These are phyloP conservation scores for Penicillium flavigenum DNA, from an alignment of 495 filamentous ascomycete genomes.

Conservation along the genomic window DNA sequence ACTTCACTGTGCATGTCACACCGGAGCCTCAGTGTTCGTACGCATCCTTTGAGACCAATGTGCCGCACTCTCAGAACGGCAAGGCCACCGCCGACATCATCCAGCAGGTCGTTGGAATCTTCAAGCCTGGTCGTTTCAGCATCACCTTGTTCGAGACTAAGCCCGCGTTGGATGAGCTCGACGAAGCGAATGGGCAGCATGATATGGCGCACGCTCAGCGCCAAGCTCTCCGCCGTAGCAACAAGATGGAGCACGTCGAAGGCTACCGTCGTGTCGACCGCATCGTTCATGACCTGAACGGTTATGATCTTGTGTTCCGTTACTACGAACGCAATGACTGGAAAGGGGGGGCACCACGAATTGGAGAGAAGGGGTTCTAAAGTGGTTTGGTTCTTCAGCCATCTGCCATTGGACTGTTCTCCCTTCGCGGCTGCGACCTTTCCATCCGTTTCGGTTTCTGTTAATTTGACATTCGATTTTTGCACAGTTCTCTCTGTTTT, in stretches of 20 bases:
- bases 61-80: slow-evolving; percentile 84
- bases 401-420: slow-evolving; percentile 4
- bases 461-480: neutral
- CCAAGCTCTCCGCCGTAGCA: slow-evolving; percentile 50
- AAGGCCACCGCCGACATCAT: slow-evolving; percentile 87
- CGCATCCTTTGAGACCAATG: slow-evolving; percentile 98
- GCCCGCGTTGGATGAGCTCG: slow-evolving; percentile 45
- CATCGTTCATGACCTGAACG: slow-evolving; percentile 96
- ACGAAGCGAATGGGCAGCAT: slow-evolving; percentile 39
- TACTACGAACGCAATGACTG: slow-evolving; percentile 94
- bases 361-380: slow-evolving; percentile 60
- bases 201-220: slow-evolving; percentile 47
- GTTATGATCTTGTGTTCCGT: slow-evolving; percentile 94
- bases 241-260: slow-evolving; percentile 76
- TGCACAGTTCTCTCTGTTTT: slow-evolving; percentile 8
- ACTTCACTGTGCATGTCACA: slow-evolving; percentile 99
- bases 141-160: slow-evolving; percentile 97
- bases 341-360: slow-evolving; percentile 72
- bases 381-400: slow-evolving; percentile 2
- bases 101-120: slow-evolving; percentile 91
- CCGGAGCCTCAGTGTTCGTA: slow-evolving; percentile 98
- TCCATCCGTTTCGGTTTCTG: slow-evolving; percentile 16
- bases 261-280: slow-evolving; percentile 91
- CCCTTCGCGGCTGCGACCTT: slow-evolving; percentile 19
- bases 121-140: slow-evolving; percentile 93